Evolutionary conservation across 2,329 filamentous ascomycete genomes (phyloP), one percentile per base, ranked within the genome.

Genomic region (Sclerotinia sclerotiorum): DNA sequence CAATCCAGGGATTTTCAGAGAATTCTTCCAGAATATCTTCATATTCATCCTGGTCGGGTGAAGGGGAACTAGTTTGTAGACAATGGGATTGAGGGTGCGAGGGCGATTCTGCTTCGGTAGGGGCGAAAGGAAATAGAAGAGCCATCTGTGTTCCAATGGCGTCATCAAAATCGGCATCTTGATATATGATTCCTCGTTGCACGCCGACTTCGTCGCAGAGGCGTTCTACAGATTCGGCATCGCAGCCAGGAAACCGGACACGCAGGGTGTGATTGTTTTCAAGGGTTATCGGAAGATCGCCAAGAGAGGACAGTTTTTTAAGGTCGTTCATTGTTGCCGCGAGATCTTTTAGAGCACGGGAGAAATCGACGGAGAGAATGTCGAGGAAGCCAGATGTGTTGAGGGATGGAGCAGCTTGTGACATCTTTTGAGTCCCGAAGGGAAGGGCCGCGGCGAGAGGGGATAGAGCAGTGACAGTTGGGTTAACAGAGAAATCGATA

Each of bases 151-250:
- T 87, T 11, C 90, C 93, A 35, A 84, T 84, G 68, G 85, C 87
- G 8, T 79, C 76, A 67, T 92, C 87, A 74, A 97, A 97, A 24
- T 90, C 88, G 44, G 79, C 71, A 72, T 98, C 95, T 80, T 98
- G 90, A 17, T 85, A 82, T 5, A 98, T 86, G 5, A 91, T 81
- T 1, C 95, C 95, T 65, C 93, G 85, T 71, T 89, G 87, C 10
- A 99, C 84, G n/a, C 90, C 91, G 15, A 97, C 84, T 77, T 99
- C 95, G 58, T 92, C 88, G 77, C 94, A 97, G 0, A 99, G 84
- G 3, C 84, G 83, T 76, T 97, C 92, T 0, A 97, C 90, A 0
- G 91, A 92, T 21, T 89, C 87, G 0, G 88, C 88, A 75, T 98
- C 94, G 70, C 95, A 94, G 3, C 95, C 95, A 0, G 94, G 93